phyloP scores from a whole-genome alignment of 345 rosid genomes.

The Psidium guajava region DNA sequence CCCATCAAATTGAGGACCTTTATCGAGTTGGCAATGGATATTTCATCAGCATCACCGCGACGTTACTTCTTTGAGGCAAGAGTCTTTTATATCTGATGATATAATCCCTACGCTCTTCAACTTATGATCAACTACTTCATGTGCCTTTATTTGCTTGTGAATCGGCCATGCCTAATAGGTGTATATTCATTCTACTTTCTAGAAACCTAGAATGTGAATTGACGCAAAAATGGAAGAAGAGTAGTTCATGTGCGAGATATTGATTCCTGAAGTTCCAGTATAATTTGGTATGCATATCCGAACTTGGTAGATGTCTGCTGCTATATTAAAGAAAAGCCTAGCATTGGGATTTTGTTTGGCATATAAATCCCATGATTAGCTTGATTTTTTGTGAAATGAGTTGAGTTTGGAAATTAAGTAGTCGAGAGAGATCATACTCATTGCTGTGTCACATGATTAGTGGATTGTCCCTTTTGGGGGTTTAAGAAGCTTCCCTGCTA shows the following conservation, averaged over 20 bases:
- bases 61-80: slow-evolving; percentile 93
- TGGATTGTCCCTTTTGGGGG: not conserved
- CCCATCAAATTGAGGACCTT: slow-evolving; percentile 63
- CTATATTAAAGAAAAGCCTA: not conserved
- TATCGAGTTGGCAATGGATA: slow-evolving; percentile 88
- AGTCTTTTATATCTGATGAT: not conserved
- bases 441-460: not conserved
- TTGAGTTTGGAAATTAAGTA: not conserved
- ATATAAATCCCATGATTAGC: not conserved
- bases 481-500: not conserved
- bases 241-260: not conserved
- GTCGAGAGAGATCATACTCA: not conserved
- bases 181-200: not conserved
- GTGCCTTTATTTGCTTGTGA: not conserved
- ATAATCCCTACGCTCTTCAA: not conserved
- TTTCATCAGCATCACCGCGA: slow-evolving; percentile 84
- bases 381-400: not conserved
- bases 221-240: not conserved
- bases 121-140: not conserved
- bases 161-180: not conserved
- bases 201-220: not conserved
- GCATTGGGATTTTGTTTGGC: not conserved
- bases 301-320: not conserved
- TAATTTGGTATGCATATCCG: not conserved
- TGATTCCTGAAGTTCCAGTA: not conserved